Conservation (phyloP, 164 flowering plant species). For the Akebia trifoliata region DNA sequence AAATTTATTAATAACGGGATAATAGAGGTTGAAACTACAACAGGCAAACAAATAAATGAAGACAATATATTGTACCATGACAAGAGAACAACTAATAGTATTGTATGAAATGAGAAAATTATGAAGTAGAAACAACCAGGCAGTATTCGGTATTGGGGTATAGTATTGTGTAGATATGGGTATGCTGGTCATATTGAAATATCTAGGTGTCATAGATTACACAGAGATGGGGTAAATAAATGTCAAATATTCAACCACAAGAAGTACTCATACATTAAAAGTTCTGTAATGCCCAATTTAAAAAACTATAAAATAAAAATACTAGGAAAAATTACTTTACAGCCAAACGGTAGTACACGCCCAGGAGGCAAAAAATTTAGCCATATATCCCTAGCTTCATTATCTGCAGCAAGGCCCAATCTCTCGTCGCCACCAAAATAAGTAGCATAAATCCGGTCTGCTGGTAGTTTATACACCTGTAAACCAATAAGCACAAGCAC, state of each 20-base stretch:
- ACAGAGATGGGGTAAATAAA: no score
- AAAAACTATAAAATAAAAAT: conserved; percentile 3
- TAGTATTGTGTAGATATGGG: no score
- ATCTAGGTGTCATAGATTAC: no score
- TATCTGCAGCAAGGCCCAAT: conserved; percentile 81
- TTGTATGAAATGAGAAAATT: no score
- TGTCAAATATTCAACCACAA: no score
- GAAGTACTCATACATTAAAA: no score
- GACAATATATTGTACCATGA: background rate
- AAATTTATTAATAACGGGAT: background rate
- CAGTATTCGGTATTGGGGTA: no score
- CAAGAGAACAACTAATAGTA: background rate
- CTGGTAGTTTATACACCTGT: conserved; percentile 75
- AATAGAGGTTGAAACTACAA: background rate
- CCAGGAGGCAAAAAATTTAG: conserved; percentile 60
- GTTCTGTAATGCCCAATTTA: background rate
- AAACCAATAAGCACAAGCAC: conserved; percentile 1
- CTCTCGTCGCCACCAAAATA: conserved; percentile 97
- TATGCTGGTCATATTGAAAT: no score
- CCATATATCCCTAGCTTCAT: conserved; percentile 86
- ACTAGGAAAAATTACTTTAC: conserved; percentile 51
- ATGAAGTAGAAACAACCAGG: no score
- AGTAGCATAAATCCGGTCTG: conserved; percentile 83
- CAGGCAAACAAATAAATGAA: background rate
- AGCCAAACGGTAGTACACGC: conserved; percentile 94